Conservation (phyloP, 805 yeast genomes). For the Ogataea methanolica region DNA sequence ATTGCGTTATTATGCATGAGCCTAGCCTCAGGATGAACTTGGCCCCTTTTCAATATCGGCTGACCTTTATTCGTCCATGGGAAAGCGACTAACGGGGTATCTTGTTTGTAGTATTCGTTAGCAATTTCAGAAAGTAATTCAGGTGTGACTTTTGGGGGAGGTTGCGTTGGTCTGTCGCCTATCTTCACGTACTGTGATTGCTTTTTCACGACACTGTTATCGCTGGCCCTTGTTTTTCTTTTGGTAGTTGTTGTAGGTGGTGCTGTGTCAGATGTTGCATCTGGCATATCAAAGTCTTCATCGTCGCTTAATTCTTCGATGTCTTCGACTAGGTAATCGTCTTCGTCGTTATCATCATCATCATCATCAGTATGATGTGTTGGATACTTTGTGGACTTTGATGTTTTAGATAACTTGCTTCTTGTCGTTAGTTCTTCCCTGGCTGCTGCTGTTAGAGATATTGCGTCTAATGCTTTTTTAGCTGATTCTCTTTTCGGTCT, state of each 20-base stretch:
- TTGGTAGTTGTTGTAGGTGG: neutral
- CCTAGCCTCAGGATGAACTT: neutral
- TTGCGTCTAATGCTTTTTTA: constrained; percentile 7
- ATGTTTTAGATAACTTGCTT: too few species aligned
- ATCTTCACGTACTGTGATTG: neutral
- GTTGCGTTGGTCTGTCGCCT: neutral
- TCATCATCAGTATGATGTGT: constrained; percentile 5
- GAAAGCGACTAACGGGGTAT: neutral
- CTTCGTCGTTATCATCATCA: constrained; percentile 3
- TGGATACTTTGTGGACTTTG: neutral
- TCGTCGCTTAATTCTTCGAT: constrained; percentile 3
- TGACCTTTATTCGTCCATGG: neutral
- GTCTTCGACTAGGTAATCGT: neutral
- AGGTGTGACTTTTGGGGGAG: neutral
- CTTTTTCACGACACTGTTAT: neutral
- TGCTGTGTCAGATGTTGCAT: neutral
- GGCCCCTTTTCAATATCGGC: too few species aligned
- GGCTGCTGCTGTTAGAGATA: neutral
- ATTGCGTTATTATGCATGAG: constrained; percentile 3
- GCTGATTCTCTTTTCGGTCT: constrained; percentile 5
- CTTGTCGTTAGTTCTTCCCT: neutral
- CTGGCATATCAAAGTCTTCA: constrained; percentile 5
- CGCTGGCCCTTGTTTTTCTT: neutral
- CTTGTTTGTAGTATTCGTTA: neutral
- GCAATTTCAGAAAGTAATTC: neutral